A percentile compares a stretch with the other conserved stretches of the same genome.
Conservation (phyloP, 2,329 filamentous ascomycete species). For the Cladosporium cucumerinum region DNA sequence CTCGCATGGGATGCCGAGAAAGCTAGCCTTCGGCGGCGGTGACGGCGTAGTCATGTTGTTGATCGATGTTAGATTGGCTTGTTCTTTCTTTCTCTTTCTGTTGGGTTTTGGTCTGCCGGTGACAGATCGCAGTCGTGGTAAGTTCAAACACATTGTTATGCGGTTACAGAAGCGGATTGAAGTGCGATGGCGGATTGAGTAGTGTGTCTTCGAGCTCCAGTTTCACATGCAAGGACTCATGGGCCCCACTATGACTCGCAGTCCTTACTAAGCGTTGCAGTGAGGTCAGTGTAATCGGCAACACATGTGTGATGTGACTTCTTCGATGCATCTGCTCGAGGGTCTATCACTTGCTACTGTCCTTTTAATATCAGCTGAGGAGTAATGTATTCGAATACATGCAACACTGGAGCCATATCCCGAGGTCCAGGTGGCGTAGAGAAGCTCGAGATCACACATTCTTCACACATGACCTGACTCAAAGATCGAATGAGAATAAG, state of each 20-base stretch:
- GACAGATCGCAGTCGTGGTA: neutral
- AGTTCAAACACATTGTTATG: neutral
- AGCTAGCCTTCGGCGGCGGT: neutral
- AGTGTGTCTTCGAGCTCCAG: neutral
- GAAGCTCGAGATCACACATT: neutral
- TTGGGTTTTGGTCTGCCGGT: neutral
- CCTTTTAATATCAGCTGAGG: neutral
- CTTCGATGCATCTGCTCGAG: neutral
- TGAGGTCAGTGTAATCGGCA: neutral
- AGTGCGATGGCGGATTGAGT: neutral
- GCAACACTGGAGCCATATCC: neutral
- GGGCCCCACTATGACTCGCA: neutral
- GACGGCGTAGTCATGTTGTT: neutral
- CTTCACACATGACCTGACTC: neutral
- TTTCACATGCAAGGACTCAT: neutral
- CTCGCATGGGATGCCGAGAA: slow-evolving; percentile 12
- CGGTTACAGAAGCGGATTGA: neutral
- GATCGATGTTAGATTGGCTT: neutral
- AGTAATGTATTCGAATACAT: neutral
- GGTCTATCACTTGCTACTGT: neutral
- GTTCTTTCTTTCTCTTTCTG: neutral
- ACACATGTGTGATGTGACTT: neutral
- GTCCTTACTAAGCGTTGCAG: neutral
- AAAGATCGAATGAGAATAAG: neutral
- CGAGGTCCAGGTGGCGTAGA: neutral